These are phyloP conservation scores for Boletus subparvulus DNA, from an alignment of 768 basidiomycete genomes.

Conservation along the genomic window DNA sequence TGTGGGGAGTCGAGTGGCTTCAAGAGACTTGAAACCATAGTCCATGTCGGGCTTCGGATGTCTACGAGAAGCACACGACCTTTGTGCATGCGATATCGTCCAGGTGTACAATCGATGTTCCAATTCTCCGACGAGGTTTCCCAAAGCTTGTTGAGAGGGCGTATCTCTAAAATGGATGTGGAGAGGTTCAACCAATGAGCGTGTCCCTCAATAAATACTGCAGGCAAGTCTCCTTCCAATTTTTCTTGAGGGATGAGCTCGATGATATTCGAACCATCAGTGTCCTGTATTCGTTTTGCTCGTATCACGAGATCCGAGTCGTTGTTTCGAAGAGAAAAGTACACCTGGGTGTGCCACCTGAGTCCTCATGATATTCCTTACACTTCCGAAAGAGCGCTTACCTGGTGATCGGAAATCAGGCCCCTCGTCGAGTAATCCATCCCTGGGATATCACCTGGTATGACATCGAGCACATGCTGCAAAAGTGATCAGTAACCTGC, in stretches of 20 bases:
- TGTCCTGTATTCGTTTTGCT: background rate
- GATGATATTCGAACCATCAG: background rate
- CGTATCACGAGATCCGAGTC: slow-evolving; percentile 17
- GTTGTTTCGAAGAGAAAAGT: slow-evolving; percentile 17
- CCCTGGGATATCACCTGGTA: slow-evolving; percentile 25
- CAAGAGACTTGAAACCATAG: slow-evolving; percentile 26
- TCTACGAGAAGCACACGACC: slow-evolving; percentile 21
- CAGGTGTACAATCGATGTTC: slow-evolving; percentile 16
- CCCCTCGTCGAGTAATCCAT: slow-evolving; percentile 28
- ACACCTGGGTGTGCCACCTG: slow-evolving; percentile 8
- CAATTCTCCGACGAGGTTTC: slow-evolving; percentile 26
- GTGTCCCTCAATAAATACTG: slow-evolving; percentile 19
- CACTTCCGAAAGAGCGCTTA: background rate
- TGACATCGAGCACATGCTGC: slow-evolving; percentile 22
- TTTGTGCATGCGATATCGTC: slow-evolving; percentile 4
- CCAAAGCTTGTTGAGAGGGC: slow-evolving; percentile 28
- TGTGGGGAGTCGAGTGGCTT: slow-evolving; percentile 22
- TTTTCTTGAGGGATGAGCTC: slow-evolving; percentile 27
- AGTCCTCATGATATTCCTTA: background rate
- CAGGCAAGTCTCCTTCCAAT: slow-evolving; percentile 28
- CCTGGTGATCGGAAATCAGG: slow-evolving; percentile 18
- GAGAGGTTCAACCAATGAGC: slow-evolving; percentile 34
- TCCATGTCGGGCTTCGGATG: slow-evolving; percentile 26
- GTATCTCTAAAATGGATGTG: slow-evolving; percentile 26
- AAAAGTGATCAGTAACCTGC: background rate